A percentile compares a stretch with the other conserved stretches of the same genome.
These are phyloP conservation scores for Cladosporium sp. DNA, from an alignment of 2,329 filamentous ascomycete species.

Conservation along the genomic window DNA sequence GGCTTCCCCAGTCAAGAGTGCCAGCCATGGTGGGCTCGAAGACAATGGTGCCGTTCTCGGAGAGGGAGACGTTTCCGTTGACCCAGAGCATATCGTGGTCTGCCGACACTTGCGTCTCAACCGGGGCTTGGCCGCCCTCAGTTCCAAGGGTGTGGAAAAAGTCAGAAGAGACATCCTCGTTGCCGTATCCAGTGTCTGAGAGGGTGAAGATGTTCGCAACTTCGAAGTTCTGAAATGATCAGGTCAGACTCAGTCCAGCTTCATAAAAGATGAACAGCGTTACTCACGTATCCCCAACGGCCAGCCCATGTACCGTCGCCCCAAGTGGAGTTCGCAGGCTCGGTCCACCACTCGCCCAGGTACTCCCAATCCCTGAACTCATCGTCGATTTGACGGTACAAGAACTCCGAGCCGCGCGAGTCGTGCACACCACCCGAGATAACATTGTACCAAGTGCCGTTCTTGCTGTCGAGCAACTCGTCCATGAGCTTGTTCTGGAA, in stretches of 20 bases:
- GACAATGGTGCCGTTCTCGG: constrained; percentile 21
- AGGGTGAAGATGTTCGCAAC: constrained; percentile 42
- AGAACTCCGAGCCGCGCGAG: constrained; percentile 36
- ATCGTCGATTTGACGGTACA: constrained; percentile 37
- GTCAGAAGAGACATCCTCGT: constrained; percentile 30
- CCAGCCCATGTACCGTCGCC: constrained; percentile 23
- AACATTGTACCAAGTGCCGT: constrained; percentile 37
- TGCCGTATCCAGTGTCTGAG: constrained; percentile 37
- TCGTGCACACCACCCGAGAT: constrained; percentile 36
- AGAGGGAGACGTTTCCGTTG: constrained; percentile 32
- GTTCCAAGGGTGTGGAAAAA: constrained; percentile 40
- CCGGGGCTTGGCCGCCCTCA: constrained; percentile 41
- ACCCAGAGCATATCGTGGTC: constrained; percentile 43
- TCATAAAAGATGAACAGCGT: background rate
- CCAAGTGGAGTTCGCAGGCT: constrained; percentile 23
- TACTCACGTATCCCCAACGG: constrained; percentile 26
- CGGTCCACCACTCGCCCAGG: constrained; percentile 39
- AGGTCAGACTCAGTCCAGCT: background rate
- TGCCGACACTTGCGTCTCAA: constrained; percentile 24
- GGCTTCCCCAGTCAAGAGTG: constrained; percentile 39
- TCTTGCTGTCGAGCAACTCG: constrained; percentile 28
- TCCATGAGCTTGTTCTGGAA: constrained; percentile 39
- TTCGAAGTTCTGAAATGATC: constrained; percentile 38
- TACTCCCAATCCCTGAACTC: constrained; percentile 39
- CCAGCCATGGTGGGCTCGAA: constrained; percentile 42